phyloP scores from a whole-genome alignment of 345 rosid species.

The Clausena lansium region DNA sequence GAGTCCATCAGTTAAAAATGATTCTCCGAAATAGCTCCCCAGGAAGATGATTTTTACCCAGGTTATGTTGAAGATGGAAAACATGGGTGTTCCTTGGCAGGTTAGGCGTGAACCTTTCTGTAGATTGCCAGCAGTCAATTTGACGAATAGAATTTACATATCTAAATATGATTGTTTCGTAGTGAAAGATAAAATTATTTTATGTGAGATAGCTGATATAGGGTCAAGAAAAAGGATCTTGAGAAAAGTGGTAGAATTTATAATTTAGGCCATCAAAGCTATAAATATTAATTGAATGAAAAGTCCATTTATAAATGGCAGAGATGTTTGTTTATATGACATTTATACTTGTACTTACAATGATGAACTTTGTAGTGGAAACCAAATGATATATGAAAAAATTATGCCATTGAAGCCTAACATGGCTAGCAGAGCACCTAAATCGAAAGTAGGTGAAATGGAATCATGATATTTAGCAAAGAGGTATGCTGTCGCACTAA shows the following conservation, averaged over 20 bases:
- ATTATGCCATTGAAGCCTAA: background rate
- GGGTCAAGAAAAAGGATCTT: background rate
- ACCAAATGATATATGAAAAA: background rate
- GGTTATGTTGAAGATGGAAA: background rate
- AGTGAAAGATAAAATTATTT: background rate
- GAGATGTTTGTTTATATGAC: background rate
- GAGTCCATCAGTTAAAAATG: slow-evolving; percentile 26
- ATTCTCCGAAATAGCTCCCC: slow-evolving; percentile 11
- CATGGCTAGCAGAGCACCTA: background rate
- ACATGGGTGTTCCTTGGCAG: background rate
- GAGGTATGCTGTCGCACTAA: background rate
- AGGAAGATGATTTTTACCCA: no score
- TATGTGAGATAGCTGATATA: background rate
- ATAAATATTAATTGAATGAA: background rate
- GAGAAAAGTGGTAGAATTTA: background rate
- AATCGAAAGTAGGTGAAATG: background rate
- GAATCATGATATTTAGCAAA: background rate
- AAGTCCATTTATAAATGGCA: background rate
- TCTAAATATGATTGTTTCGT: background rate
- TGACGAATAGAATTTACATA: background rate
- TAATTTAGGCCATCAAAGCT: background rate
- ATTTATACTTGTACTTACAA: background rate
- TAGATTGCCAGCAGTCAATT: background rate
- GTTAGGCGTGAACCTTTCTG: slow-evolving; percentile 1
- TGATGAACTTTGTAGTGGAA: background rate